These are phyloP conservation scores for Linderniella brevidens DNA, from an alignment of 257 asterid genomes.

Conservation along the genomic window DNA sequence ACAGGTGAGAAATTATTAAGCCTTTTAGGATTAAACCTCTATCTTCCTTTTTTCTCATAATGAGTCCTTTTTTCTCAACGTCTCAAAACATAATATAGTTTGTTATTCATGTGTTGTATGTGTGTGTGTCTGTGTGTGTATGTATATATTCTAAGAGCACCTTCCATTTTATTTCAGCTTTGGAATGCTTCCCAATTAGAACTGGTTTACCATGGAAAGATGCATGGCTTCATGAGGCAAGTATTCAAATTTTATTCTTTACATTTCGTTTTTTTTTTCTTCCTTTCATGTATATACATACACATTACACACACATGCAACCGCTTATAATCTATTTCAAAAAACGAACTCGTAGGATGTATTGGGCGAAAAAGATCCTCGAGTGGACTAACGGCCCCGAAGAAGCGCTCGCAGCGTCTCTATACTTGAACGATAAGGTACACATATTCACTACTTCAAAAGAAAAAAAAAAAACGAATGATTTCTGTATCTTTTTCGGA, in stretches of 20 bases:
- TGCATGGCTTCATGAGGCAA: conserved; percentile 99
- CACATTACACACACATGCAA: too few species aligned
- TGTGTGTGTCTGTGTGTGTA: too few species aligned
- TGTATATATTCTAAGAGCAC: not conserved
- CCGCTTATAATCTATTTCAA: not conserved
- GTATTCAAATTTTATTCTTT: conserved; percentile 1
- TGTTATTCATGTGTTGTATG: too few species aligned
- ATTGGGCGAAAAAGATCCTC: conserved; percentile 97
- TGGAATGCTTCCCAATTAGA: conserved; percentile 97
- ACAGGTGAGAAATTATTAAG: too few species aligned
- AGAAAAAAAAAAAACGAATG: too few species aligned
- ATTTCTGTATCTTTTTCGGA: not conserved
- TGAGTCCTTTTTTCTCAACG: too few species aligned
- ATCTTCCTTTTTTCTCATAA: too few species aligned
- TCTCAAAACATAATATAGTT: too few species aligned
- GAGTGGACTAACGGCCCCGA: conserved; percentile 92
- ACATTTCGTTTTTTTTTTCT: too few species aligned
- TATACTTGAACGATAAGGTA: conserved; percentile 81
- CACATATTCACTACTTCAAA: too few species aligned
- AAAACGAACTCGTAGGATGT: conserved; percentile 55
- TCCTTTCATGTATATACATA: too few species aligned
- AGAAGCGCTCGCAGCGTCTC: conserved; percentile 74
- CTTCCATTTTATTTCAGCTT: conserved; percentile 34
- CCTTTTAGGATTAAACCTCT: too few species aligned
- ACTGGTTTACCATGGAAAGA: conserved; percentile 84